These are phyloP conservation scores for Peronospora belbahrii DNA, from an alignment of 352 stramenopile genomes.

Conservation along the genomic window DNA sequence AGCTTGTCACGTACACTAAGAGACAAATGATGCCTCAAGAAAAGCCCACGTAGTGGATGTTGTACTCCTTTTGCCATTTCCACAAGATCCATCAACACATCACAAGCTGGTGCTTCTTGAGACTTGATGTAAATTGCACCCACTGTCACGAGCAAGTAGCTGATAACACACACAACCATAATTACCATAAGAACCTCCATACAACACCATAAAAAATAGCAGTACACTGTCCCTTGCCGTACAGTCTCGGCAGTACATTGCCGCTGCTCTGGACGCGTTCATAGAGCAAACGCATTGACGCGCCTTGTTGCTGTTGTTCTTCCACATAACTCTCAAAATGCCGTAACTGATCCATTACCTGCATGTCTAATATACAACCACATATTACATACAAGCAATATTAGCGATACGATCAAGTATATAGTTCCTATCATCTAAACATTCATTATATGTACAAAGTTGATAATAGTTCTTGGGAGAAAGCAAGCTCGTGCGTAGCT, in stretches of 20 bases:
- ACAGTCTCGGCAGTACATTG: slow-evolving; percentile 93
- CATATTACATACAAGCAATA: no score
- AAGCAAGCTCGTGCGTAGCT: slow-evolving; percentile 85
- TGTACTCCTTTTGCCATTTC: slow-evolving; percentile 99
- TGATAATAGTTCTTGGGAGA: slow-evolving; percentile 99
- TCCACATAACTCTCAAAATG: slow-evolving; percentile 93
- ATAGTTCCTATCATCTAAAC: no score
- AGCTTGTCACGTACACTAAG: slow-evolving; percentile 91
- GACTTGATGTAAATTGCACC: slow-evolving; percentile 92
- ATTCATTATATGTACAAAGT: slow-evolving; percentile 87
- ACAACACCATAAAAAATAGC: not conserved
- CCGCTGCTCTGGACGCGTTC: slow-evolving; percentile 92
- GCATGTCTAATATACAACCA: no score
- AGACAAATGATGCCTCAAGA: slow-evolving; percentile 96
- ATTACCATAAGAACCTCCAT: not conserved
- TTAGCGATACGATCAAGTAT: no score
- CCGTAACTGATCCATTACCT: slow-evolving; percentile 90
- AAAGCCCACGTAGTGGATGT: slow-evolving; percentile 95
- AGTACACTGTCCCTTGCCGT: not conserved
- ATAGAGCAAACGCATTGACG: slow-evolving; percentile 91
- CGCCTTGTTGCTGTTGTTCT: slow-evolving; percentile 63
- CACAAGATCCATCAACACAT: slow-evolving; percentile 96
- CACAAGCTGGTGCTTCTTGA: slow-evolving; percentile 57
- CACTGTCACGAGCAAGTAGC: slow-evolving; percentile 95
- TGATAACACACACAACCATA: slow-evolving; percentile 9